These are phyloP conservation scores for Penicillium verhagenii DNA, from an alignment of 495 filamentous ascomycete genomes.

Conservation along the genomic window DNA sequence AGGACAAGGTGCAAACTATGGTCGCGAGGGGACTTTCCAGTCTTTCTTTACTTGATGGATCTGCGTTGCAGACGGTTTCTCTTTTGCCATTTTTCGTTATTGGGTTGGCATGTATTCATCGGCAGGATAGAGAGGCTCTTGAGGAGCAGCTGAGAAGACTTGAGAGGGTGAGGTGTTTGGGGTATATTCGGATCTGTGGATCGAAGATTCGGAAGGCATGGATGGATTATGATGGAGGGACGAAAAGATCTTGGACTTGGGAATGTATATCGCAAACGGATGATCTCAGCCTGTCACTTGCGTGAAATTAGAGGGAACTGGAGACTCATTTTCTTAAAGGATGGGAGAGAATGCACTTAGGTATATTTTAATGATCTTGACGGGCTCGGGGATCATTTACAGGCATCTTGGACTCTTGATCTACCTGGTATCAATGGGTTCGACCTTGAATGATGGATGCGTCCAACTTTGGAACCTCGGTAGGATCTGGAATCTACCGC, in stretches of 20 bases:
- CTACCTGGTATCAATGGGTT: no score
- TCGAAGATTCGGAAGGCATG: not conserved
- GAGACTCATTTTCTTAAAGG: no score
- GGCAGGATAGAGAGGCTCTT: not conserved
- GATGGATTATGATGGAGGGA: not conserved
- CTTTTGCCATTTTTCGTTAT: not conserved
- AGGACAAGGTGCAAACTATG: not conserved
- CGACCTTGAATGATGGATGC: no score
- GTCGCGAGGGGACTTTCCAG: not conserved
- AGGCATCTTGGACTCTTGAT: no score
- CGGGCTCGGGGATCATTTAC: no score
- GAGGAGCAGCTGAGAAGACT: not conserved
- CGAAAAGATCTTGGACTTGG: not conserved
- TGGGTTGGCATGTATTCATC: not conserved
- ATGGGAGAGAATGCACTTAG: no score
- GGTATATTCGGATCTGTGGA: not conserved
- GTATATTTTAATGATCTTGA: no score
- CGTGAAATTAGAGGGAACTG: no score
- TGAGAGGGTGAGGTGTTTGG: not conserved
- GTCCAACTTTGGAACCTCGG: no score
- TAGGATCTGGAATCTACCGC: no score
- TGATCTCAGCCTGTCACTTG: not conserved
- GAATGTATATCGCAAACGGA: not conserved
- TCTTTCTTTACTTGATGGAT: not conserved
- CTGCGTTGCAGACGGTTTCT: not conserved